Conservation (phyloP, 768 basidiomycete species). For the Chalciporus chontae region DNA sequence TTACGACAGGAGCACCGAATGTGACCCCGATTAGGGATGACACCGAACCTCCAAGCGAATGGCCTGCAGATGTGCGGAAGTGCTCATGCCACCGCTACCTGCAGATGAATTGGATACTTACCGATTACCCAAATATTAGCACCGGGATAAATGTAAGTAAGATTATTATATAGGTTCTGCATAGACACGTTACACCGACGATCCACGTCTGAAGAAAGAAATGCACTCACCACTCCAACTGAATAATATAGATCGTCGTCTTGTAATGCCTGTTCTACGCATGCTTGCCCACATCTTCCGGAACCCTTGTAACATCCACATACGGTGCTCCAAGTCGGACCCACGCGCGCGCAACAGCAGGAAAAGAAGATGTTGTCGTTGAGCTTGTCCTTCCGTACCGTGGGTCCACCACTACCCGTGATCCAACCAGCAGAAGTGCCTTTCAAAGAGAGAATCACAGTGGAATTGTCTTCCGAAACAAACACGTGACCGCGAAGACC, state of each 20-base stretch:
- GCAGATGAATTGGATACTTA: conserved; percentile 15
- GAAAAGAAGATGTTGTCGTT: conserved; percentile 97
- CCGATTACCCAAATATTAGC: conserved; percentile 89
- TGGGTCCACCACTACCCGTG: conserved; percentile 75
- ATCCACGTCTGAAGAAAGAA: neutral
- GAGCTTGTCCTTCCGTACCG: conserved; percentile 82
- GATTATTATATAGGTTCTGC: conserved; percentile 90
- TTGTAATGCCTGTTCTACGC: conserved; percentile 72
- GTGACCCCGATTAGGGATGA: conserved; percentile 83
- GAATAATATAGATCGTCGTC: conserved; percentile 89
- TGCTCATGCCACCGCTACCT: neutral
- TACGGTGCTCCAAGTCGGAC: conserved; percentile 89
- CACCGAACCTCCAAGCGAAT: conserved; percentile 84
- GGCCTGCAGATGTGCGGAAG: conserved; percentile 32
- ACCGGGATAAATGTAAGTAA: conserved; percentile 86
- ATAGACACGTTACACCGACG: neutral
- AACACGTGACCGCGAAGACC: conserved; percentile 92
- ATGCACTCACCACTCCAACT: conserved; percentile 66
- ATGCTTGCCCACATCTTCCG: conserved; percentile 75
- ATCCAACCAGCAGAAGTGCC: conserved; percentile 80
- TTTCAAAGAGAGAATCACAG: conserved; percentile 85
- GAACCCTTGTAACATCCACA: conserved; percentile 81
- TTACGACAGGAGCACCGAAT: conserved; percentile 89
- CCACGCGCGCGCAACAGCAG: conserved; percentile 95
- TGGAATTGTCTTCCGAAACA: conserved; percentile 77